phyloP scores from a whole-genome alignment of 495 filamentous ascomycete species.

The Tuber brumale region DNA sequence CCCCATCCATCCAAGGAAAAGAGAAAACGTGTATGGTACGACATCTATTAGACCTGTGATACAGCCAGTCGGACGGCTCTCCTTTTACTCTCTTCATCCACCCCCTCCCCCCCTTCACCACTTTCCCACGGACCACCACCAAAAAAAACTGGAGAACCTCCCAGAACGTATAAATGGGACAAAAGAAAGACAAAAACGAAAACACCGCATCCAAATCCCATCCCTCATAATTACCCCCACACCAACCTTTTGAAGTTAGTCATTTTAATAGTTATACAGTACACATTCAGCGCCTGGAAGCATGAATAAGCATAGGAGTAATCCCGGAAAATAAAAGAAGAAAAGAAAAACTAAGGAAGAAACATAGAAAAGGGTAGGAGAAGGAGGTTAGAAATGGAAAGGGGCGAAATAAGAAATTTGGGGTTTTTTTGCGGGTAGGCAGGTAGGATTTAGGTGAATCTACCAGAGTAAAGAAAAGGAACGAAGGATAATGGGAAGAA shows the following conservation, averaged over 20 bases:
- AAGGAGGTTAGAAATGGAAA: not conserved
- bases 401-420: not conserved
- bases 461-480: not conserved
- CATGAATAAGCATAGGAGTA: not conserved
- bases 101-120: not conserved
- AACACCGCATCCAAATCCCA: not conserved
- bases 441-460: not conserved
- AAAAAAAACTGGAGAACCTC: not conserved
- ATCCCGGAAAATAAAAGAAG: not conserved
- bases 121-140: not conserved
- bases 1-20: not conserved
- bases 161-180: not conserved
- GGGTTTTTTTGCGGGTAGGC: not conserved
- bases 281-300: not conserved
- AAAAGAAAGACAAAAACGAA: not conserved
- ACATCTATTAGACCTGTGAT: slow-evolving; percentile 3
- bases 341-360: not conserved
- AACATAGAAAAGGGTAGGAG: not conserved
- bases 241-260: not conserved
- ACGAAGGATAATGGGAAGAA: not conserved
- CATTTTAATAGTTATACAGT: slow-evolving; percentile 1
- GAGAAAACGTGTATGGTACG: not conserved
- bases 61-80: not conserved
- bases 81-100: not conserved
- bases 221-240: not conserved